These are phyloP conservation scores for Colletotrichum sp. DNA, from an alignment of 2,329 filamentous ascomycete genomes.

Conservation along the genomic window DNA sequence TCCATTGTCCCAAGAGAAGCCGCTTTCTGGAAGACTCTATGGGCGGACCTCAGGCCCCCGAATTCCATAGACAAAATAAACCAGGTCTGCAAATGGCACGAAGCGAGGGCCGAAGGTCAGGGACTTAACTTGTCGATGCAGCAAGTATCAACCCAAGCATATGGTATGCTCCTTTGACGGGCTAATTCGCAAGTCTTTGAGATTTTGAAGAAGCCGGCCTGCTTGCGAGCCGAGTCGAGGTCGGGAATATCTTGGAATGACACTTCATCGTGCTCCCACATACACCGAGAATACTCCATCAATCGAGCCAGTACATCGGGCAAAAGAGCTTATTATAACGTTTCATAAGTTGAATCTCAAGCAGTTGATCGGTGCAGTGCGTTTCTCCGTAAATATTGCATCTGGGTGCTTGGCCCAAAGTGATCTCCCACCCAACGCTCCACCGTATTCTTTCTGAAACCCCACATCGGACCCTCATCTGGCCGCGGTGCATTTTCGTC, in stretches of 20 bases:
- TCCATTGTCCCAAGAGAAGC: background rate
- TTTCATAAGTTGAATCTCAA: background rate
- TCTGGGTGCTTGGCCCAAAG: background rate
- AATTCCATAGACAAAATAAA: background rate
- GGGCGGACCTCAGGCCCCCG: background rate
- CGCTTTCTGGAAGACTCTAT: background rate
- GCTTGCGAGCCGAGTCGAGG: background rate
- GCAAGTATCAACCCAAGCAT: slow-evolving; percentile 27
- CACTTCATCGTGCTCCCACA: slow-evolving; percentile 27
- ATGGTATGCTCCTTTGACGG: background rate
- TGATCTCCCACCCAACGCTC: background rate
- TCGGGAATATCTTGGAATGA: slow-evolving; percentile 19
- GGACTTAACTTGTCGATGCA: slow-evolving; percentile 28
- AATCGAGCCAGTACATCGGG: background rate
- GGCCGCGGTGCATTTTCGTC: background rate
- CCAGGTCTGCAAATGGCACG: background rate
- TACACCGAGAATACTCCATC: background rate
- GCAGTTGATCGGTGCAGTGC: background rate
- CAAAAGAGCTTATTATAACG: background rate
- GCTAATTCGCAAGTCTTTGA: slow-evolving; percentile 1
- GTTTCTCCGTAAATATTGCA: background rate
- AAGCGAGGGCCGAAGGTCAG: background rate
- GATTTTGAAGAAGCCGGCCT: slow-evolving; percentile 16
- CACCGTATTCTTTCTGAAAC: background rate
- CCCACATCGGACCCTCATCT: background rate